phyloP scores from a whole-genome alignment of 1,284 basidiomycete genomes.

The Apiotrichum montevideense region DNA sequence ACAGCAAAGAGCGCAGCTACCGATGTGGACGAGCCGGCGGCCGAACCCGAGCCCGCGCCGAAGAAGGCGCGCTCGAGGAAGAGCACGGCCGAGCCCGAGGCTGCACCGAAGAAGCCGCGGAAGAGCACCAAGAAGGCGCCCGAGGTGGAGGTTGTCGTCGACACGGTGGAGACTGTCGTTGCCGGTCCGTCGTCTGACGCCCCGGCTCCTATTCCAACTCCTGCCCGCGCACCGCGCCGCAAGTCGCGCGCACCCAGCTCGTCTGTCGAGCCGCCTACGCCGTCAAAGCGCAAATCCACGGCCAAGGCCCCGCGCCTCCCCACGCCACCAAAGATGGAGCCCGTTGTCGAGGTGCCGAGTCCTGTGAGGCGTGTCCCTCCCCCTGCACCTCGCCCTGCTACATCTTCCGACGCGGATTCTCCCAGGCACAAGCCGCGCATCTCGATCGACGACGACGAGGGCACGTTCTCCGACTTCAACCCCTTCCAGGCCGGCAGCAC shows the following conservation, averaged over 20 bases:
- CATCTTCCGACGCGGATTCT: constrained; percentile 49
- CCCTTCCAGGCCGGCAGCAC: constrained; percentile 53
- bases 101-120: constrained; percentile 6
- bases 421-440: constrained; percentile 15
- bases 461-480: constrained; percentile 51
- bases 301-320: background rate
- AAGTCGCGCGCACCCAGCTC: background rate
- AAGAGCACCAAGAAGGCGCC: background rate
- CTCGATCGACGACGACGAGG: constrained; percentile 25
- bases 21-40: constrained; percentile 6
- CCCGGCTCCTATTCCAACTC: no score
- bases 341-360: background rate
- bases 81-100: constrained; percentile 3
- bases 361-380: background rate
- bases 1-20: constrained; percentile 3
- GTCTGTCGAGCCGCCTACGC: background rate
- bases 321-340: background rate
- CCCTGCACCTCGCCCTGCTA: background rate
- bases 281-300: background rate
- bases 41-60: background rate
- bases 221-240: background rate
- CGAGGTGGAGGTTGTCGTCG: constrained; percentile 1
- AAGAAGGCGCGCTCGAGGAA: constrained; percentile 15
- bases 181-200: background rate
- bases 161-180: background rate